A percentile compares a stretch with the other conserved stretches of the same genome.
phyloP scores from a whole-genome alignment of 2,329 filamentous ascomycete species.

The Colletotrichum sublineola region DNA sequence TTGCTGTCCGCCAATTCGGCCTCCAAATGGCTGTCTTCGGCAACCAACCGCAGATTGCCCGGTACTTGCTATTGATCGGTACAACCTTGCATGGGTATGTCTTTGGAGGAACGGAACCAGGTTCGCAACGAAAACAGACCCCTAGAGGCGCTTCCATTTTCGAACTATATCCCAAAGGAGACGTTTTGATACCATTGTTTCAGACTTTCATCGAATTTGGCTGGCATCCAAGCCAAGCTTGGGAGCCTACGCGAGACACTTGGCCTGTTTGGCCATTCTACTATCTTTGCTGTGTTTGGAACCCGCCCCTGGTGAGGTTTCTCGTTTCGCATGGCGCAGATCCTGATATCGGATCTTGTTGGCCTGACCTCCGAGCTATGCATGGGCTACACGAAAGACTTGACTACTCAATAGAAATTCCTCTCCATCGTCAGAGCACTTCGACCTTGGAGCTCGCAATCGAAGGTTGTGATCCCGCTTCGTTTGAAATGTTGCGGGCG shows the following conservation, averaged over 20 bases:
- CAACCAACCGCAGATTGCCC: conserved; percentile 13
- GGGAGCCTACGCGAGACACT: conserved; percentile 5
- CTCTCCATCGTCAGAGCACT: conserved; percentile 6
- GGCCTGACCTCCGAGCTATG: background rate
- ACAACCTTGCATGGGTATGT: conserved; percentile 8
- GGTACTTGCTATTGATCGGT: background rate
- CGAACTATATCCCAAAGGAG: background rate
- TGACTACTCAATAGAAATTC: background rate
- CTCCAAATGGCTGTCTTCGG: conserved; percentile 18
- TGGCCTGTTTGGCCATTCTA: background rate
- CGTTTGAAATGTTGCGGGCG: conserved; percentile 3
- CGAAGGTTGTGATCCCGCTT: background rate
- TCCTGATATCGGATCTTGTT: conserved; percentile 10
- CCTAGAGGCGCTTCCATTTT: conserved; percentile 7
- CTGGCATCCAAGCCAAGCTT: conserved; percentile 23
- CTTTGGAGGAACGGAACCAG: conserved; percentile 8
- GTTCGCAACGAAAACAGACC: background rate
- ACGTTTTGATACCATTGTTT: conserved; percentile 9
- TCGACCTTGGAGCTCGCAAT: background rate
- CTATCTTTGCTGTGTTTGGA: background rate
- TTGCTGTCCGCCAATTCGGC: conserved; percentile 20
- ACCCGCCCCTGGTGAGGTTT: conserved; percentile 3
- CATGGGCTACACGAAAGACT: background rate
- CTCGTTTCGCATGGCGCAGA: conserved; percentile 16
- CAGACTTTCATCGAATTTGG: conserved; percentile 7